phyloP scores from a whole-genome alignment of 306 rosid species.

The Corylus avellana region DNA sequence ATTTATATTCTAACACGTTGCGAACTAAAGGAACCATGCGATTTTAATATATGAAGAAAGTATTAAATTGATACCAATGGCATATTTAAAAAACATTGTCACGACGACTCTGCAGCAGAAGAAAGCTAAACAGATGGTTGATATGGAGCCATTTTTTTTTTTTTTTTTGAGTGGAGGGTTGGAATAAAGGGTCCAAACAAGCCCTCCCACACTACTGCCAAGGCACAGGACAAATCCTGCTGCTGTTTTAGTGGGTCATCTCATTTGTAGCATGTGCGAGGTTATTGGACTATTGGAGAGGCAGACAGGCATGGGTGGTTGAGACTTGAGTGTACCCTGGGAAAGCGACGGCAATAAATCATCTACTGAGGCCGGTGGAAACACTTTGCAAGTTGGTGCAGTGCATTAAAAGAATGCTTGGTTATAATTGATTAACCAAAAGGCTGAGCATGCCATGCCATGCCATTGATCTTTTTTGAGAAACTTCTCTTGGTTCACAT shows the following conservation, averaged over 20 bases:
- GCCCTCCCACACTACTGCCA: neutral
- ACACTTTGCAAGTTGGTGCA: neutral
- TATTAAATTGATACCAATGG: neutral
- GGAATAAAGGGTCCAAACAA: neutral
- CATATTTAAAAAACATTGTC: slow-evolving; percentile 3
- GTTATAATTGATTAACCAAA: neutral
- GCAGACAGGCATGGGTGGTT: neutral
- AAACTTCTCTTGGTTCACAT: neutral
- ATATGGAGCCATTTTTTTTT: neutral
- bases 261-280: neutral
- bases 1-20: no score
- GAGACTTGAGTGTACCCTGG: neutral
- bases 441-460: neutral
- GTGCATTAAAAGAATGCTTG: neutral
- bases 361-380: neutral
- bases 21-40: neutral
- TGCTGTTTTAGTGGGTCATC: neutral
- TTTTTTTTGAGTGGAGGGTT: neutral
- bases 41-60: neutral
- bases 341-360: neutral
- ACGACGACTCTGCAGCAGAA: neutral
- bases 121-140: neutral
- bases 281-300: neutral
- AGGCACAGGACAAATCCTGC: neutral
- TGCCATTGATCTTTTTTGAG: neutral